These are phyloP conservation scores for Ganoderma multipileum DNA, from an alignment of 1,284 basidiomycete genomes.

Conservation along the genomic window DNA sequence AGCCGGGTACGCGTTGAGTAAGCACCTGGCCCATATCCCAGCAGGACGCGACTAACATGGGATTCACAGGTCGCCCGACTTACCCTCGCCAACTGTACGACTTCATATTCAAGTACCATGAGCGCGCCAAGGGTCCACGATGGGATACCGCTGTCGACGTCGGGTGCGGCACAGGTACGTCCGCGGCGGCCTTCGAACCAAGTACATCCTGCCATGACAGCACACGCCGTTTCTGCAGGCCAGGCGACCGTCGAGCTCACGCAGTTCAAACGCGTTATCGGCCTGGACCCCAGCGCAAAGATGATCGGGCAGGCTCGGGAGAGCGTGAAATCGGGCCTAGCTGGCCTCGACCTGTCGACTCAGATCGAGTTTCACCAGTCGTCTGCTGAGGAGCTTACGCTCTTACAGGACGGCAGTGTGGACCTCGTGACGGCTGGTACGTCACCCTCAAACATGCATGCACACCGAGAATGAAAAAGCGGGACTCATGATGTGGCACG, in stretches of 20 bases:
- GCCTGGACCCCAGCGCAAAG: conserved; percentile 73
- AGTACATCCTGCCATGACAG: background rate
- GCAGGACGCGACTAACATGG: background rate
- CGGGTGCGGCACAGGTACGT: conserved; percentile 83
- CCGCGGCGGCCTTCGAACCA: background rate
- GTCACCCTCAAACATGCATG: conserved; percentile 19
- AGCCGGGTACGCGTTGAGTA: conserved; percentile 61
- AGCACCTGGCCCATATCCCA: conserved; percentile 4
- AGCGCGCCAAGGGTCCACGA: conserved; percentile 43
- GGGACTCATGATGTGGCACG: background rate
- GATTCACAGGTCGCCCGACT: conserved; percentile 54
- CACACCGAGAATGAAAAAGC: background rate
- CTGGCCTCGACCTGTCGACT: conserved; percentile 24
- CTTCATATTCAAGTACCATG: conserved; percentile 65
- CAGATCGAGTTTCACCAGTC: conserved; percentile 57
- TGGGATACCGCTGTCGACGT: conserved; percentile 75
- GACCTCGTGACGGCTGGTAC: conserved; percentile 81
- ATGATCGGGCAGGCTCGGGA: conserved; percentile 76
- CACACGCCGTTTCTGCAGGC: conserved; percentile 45
- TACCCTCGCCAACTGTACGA: conserved; percentile 72
- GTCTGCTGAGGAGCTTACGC: conserved; percentile 61
- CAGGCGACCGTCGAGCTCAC: conserved; percentile 72
- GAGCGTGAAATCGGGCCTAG: conserved; percentile 37
- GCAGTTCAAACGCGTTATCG: conserved; percentile 69
- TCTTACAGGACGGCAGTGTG: conserved; percentile 61